Base-by-base conservation (phyloP, 495 filamentous ascomycete species). In the Hyaloscypha variabilis region DNA sequence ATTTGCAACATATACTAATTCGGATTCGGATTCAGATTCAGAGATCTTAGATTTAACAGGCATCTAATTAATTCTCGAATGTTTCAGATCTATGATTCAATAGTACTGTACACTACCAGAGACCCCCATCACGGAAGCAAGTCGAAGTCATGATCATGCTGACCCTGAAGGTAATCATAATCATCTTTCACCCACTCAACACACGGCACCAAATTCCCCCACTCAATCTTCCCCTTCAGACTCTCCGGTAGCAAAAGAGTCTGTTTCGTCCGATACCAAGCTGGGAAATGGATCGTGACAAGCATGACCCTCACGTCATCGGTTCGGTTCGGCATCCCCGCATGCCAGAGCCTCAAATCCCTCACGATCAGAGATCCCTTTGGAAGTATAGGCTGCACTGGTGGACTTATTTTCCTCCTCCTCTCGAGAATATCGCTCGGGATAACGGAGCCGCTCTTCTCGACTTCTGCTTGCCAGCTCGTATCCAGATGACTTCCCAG, bases 281-380 rank as follows among this genome's bases (percentile, higher is more conserved):
- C 57, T 2, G 57, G 57, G 21, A 59, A 59, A 46, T 59, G 57
- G n/a, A 59, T 85, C 75, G 84, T 81, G 14, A 84, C 83, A 14
- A 89, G 73, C 85, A 88, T 86, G 31, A 88, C 79, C 42, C 86
- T 75, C 0, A 77, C 74, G 13, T 75, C 72, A 21, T 77, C 69
- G 6, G 78, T 81, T 23, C 75, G 64, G 64, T 88, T 89, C 11
- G 83, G 85, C 77, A 85, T 83, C 0, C 86, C 86, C 8, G 82
- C 83, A 72, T 88, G 85, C 85, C 85, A 89, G 5, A 88, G 76
- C 25, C 85, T 70, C 59, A 87, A 71, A 71, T 88, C 85, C 5
- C 86, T 75, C 11, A 88, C 65, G 26, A 86, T 70, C 11, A 87
- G 67, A 52, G 79, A 79, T 0, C 85, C 83, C 60, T 85, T 86